Conservation (phyloP, 495 filamentous ascomycete species). For the Penicillium odoratum region DNA sequence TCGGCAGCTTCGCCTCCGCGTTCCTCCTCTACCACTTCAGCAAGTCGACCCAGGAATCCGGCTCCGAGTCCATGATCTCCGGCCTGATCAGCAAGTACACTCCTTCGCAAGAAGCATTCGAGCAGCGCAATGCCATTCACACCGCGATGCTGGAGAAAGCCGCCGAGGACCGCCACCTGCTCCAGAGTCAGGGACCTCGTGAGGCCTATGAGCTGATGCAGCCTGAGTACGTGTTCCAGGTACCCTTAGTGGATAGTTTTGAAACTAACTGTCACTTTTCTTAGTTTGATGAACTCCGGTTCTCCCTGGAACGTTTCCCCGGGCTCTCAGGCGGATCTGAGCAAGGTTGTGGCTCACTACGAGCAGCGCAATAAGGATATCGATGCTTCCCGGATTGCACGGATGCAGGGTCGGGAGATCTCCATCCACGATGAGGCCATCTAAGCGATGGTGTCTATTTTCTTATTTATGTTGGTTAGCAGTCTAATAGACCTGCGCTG, state of each 20-base stretch:
- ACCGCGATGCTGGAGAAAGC: conserved; percentile 68
- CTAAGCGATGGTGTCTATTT: conserved; percentile 8
- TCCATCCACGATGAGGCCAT: conserved; percentile 42
- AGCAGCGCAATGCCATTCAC: conserved; percentile 62
- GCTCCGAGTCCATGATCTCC: conserved; percentile 54
- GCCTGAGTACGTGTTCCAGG: conserved; percentile 61
- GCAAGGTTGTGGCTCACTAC: conserved; percentile 62
- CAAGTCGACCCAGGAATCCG: conserved; percentile 46
- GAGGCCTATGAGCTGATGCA: conserved; percentile 56
- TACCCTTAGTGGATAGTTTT: background rate
- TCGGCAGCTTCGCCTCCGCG: conserved; percentile 57
- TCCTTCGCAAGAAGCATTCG: conserved; percentile 51
- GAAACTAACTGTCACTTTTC: background rate
- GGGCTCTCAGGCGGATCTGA: conserved; percentile 60
- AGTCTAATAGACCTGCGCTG: conserved; percentile 31
- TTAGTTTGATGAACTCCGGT: conserved; percentile 51
- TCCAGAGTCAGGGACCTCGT: conserved; percentile 52
- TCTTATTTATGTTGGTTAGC: conserved; percentile 19
- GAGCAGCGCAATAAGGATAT: conserved; percentile 55
- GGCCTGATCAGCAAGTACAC: conserved; percentile 56
- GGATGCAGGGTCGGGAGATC: conserved; percentile 47
- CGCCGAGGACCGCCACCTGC: conserved; percentile 65
- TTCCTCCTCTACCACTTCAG: conserved; percentile 56
- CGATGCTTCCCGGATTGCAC: conserved; percentile 48
- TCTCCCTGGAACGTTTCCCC: conserved; percentile 65